phyloP scores from a whole-genome alignment of 441 rosid genomes.

The Erodium texanum region DNA sequence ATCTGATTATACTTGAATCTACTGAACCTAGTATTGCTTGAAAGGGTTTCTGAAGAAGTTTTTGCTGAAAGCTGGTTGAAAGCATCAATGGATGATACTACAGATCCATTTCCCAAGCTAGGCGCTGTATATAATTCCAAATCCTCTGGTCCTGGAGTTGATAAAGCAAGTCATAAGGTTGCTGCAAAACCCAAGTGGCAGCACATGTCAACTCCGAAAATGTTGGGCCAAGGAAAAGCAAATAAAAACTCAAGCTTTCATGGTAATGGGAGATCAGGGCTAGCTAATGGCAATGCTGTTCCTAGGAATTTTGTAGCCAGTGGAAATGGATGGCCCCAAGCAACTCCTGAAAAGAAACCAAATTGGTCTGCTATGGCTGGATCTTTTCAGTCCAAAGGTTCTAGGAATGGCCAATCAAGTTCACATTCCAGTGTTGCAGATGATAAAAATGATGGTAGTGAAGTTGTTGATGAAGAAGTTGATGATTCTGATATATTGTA shows the following conservation, averaged over 20 bases:
- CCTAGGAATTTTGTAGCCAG: neutral
- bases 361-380: constrained; percentile 3
- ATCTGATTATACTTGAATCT: neutral
- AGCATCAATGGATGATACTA: constrained; percentile 14
- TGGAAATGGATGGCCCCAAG: neutral
- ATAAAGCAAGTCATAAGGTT: constrained; percentile 7
- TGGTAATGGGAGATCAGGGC: neutral
- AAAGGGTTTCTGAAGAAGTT: neutral
- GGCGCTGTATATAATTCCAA: constrained; percentile 23
- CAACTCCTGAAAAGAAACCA: neutral
- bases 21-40: constrained; percentile 1
- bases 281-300: neutral
- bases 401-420: neutral
- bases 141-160: constrained; percentile 14
- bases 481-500: neutral
- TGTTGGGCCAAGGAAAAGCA: neutral
- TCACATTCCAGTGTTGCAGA: no score
- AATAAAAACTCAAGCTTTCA: neutral
- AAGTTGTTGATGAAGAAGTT: neutral
- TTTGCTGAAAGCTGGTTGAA: neutral
- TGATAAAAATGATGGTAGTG: neutral
- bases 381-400: neutral
- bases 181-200: neutral
- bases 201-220: neutral
- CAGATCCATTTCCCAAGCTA: constrained; percentile 25